Evolutionary conservation across 2,329 filamentous ascomycete genomes (phyloP).

Genomic region (Botrytis porri): DNA sequence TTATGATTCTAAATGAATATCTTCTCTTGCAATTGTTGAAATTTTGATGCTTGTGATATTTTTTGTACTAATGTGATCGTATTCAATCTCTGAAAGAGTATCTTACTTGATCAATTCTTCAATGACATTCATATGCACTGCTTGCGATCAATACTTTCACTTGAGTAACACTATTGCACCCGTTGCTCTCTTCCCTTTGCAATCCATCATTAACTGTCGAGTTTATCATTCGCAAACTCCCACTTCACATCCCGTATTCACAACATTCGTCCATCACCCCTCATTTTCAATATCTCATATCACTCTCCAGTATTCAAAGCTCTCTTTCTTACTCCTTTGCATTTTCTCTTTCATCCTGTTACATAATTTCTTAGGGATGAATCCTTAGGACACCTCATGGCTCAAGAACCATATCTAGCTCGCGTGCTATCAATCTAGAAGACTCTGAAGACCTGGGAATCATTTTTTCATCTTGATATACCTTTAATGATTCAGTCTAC

Average conservation of each 20-base stretch:
- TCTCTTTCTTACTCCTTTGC: too few relatives aligned
- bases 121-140: background rate
- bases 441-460: too few relatives aligned
- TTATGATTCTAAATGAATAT: background rate
- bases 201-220: rapidly evolving
- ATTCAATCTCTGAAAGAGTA: background rate
- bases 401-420: too few relatives aligned
- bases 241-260: too few relatives aligned
- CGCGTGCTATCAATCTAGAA: too few relatives aligned
- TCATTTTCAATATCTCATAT: too few relatives aligned
- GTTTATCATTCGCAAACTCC: rapidly evolving
- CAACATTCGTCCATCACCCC: background rate
- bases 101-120: background rate
- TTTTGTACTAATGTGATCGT: background rate
- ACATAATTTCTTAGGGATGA: too few relatives aligned
- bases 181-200: background rate
- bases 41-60: background rate
- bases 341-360: too few relatives aligned
- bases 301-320: background rate
- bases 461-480: too few relatives aligned
- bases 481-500: too few relatives aligned
- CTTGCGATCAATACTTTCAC: background rate
- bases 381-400: too few relatives aligned
- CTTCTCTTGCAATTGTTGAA: background rate
- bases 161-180: background rate